phyloP scores from a whole-genome alignment of 495 filamentous ascomycete species.

The Penicillium manginii region DNA sequence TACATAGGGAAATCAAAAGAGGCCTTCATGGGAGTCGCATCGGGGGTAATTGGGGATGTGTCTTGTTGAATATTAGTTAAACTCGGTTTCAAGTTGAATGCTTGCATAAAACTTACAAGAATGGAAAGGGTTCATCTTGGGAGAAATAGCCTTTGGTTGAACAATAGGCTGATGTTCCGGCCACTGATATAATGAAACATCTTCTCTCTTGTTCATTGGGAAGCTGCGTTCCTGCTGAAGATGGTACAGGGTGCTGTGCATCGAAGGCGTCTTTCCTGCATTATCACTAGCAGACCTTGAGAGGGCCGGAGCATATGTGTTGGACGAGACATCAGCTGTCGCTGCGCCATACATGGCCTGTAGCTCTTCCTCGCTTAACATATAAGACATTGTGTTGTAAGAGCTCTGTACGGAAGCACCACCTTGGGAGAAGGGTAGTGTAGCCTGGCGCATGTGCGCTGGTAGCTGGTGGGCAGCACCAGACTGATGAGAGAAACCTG shows the following conservation, averaged over 20 bases:
- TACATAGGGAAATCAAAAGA: slow-evolving; percentile 45
- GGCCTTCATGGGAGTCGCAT: slow-evolving; percentile 50
- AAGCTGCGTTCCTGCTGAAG: slow-evolving; percentile 25
- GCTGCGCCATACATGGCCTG: slow-evolving; percentile 31
- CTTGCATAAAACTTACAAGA: slow-evolving; percentile 22
- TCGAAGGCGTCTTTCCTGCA: slow-evolving; percentile 21
- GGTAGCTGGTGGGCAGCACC: slow-evolving; percentile 22
- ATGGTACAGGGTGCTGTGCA: slow-evolving; percentile 22
- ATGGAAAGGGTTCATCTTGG: slow-evolving; percentile 56
- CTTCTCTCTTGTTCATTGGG: slow-evolving; percentile 14
- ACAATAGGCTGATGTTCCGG: slow-evolving; percentile 42
- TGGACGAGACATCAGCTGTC: slow-evolving; percentile 16
- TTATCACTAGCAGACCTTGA: slow-evolving; percentile 30
- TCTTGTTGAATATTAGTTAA: slow-evolving; percentile 33
- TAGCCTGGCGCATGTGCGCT: slow-evolving; percentile 16
- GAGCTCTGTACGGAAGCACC: slow-evolving; percentile 11
- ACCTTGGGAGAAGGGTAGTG: slow-evolving; percentile 14
- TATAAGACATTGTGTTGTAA: slow-evolving; percentile 29
- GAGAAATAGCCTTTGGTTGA: slow-evolving; percentile 41
- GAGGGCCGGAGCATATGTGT: slow-evolving; percentile 24
- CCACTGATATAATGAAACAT: slow-evolving; percentile 24
- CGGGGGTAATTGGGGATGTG: slow-evolving; percentile 53
- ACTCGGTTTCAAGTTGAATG: not conserved
- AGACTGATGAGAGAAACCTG: slow-evolving; percentile 25
- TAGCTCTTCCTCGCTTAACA: slow-evolving; percentile 42